Evolutionary conservation across 768 basidiomycete species (phyloP).

Genomic region (Gelatoporia subvermispora): DNA sequence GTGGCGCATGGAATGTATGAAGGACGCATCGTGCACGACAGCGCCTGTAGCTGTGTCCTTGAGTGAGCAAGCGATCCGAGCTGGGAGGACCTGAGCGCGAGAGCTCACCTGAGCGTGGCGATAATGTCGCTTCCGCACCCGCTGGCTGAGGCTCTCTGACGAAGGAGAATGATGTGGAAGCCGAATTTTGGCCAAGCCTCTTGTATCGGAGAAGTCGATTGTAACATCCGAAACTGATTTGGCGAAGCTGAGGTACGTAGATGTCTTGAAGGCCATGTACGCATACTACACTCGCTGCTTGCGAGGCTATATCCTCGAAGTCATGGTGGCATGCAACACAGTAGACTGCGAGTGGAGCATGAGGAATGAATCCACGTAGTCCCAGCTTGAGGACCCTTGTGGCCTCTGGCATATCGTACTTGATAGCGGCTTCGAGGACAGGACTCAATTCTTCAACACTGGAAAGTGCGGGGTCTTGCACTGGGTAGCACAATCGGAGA

Average conservation of each 20-base stretch:
- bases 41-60: too few species aligned
- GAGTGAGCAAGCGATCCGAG: too few species aligned
- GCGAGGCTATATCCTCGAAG: conserved; percentile 6
- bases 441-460: background rate
- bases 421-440: background rate
- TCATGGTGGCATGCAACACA: conserved; percentile 13
- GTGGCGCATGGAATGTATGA: conserved; percentile 7
- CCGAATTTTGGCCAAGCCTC: too few species aligned
- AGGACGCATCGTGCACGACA: background rate
- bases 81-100: too few species aligned
- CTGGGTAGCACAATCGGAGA: conserved; percentile 5
- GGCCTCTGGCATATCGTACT: background rate
- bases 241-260: too few species aligned
- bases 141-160: too few species aligned
- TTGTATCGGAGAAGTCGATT: too few species aligned
- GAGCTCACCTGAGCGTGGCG: too few species aligned
- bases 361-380: background rate
- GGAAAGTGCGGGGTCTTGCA: conserved; percentile 1
- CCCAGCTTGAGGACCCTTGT: background rate
- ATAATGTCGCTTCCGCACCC: too few species aligned
- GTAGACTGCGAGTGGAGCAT: conserved; percentile 9
- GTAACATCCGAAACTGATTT: too few species aligned
- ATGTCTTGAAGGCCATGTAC: too few species aligned
- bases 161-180: too few species aligned
- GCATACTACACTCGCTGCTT: background rate